phyloP scores from a whole-genome alignment of 441 rosid species.

The Pelargonium australe region DNA sequence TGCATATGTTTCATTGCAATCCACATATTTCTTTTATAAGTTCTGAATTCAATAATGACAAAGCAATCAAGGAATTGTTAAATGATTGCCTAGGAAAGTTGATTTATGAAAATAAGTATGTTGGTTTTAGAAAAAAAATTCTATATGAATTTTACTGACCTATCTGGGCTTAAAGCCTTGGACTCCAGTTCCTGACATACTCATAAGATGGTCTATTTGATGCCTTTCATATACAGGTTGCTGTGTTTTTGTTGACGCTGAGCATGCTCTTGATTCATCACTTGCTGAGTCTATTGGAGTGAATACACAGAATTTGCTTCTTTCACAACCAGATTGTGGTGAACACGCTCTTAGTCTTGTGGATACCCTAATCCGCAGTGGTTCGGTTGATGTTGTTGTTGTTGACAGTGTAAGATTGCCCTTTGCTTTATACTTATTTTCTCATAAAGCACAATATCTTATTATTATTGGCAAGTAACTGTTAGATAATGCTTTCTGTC shows the following conservation, averaged over 20 bases:
- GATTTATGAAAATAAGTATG: too few species aligned
- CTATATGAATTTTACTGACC: too few species aligned
- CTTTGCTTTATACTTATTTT: slow-evolving; percentile 12
- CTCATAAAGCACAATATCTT: too few species aligned
- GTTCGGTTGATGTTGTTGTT: slow-evolving; percentile 91
- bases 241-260: slow-evolving; percentile 91
- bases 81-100: too few species aligned
- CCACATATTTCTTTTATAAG: too few species aligned
- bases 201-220: slow-evolving; percentile 3
- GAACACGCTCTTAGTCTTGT: slow-evolving; percentile 96
- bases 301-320: slow-evolving; percentile 79
- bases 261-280: slow-evolving; percentile 93
- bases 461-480: too few species aligned
- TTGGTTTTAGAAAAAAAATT: too few species aligned
- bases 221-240: slow-evolving; percentile 44
- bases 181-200: not conserved
- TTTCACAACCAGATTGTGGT: slow-evolving; percentile 94
- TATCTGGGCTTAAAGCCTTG: slow-evolving; percentile 2
- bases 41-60: too few species aligned
- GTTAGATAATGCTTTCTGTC: not conserved
- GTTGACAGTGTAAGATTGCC: slow-evolving; percentile 81
- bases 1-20: too few species aligned
- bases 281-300: slow-evolving; percentile 80
- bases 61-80: too few species aligned
- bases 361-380: slow-evolving; percentile 86